Evolutionary conservation across 2,329 filamentous ascomycete genomes (phyloP), one percentile per base, ranked within the genome.

Genomic region (Ascochyta fabae): DNA sequence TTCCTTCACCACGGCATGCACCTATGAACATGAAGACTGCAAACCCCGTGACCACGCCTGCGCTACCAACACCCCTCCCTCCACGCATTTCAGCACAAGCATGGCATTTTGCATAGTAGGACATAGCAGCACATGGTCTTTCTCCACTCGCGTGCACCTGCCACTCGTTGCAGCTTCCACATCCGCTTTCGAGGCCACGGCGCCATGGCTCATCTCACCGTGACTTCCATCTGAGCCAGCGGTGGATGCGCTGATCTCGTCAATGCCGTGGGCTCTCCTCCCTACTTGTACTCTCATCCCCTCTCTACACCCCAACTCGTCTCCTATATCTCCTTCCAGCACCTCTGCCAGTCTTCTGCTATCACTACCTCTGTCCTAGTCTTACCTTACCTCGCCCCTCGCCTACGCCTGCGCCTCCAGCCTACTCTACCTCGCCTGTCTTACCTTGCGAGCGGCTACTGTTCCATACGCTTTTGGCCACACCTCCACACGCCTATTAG

Each of bases 401-500:
- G 29, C 42, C 33, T 40, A 39, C 24, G 13, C 29, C 54, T 48
- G 34, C 54, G 26, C 46, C 50, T 48, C 26, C 54, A 31, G 13
- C 46, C n/a, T 41, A 15, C 53, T 42, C 51, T 59, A 56, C 47
- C 48, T 33, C 40, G 29, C 45, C 31, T 48, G 53, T 61, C 61
- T 63, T 58, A 62, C 51, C 57, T 43, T 53, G 55, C 58, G 53
- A 61, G 60, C 49, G 23, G 41, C n/a, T n/a, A 33, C 41, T 67
- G 67, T 66, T 61, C 66, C 51, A 54, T 36, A 61, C 66, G 66
- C 63, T 59, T 66, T 59, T 64, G 39, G 62, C 59, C 10, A 59
- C 45, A 38, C 36, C 41, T 46, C 38, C 29, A 27, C 56, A 38
- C 61, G 60, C 56, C 52, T 54, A 53, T 41, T 51, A 39, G 46